Evolutionary conservation across 306 rosid genomes (phyloP).

Genomic region (Dryas alaskensis): DNA sequence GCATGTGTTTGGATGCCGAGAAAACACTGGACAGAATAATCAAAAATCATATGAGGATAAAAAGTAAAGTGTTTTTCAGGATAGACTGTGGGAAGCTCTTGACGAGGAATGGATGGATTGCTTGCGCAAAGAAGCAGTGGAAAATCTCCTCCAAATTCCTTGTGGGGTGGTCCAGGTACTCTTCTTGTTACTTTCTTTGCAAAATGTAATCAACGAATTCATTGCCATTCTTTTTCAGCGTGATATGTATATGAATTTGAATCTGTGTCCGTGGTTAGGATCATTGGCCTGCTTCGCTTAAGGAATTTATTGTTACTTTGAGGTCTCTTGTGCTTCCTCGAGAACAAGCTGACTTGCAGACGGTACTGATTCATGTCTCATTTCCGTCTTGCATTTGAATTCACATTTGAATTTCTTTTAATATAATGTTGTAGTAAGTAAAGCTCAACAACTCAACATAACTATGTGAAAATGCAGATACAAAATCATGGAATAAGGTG

Average conservation of each 20-base stretch:
- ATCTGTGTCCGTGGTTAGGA: conserved; percentile 35
- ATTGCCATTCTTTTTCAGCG: neutral
- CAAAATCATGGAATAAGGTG: neutral
- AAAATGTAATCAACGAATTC: neutral
- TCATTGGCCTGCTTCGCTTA: conserved; percentile 75
- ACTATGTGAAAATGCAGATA: neutral
- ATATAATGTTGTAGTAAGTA: neutral
- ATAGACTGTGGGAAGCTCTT: conserved; percentile 66
- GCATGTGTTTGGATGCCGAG: neutral
- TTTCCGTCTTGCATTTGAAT: neutral
- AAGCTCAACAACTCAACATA: neutral
- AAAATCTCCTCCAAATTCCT: conserved; percentile 73
- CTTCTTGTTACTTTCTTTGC: neutral
- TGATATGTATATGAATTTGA: neutral
- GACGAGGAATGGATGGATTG: conserved; percentile 80
- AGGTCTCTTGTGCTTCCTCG: conserved; percentile 62
- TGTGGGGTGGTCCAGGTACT: conserved; percentile 66
- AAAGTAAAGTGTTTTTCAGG: conserved; percentile 34
- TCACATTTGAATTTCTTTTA: neutral
- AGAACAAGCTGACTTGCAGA: conserved; percentile 57
- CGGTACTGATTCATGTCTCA: conserved; percentile 35
- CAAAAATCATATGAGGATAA: neutral
- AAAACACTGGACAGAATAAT: neutral
- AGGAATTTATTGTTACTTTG: conserved; percentile 48
- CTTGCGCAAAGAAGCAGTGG: conserved; percentile 54